These are phyloP conservation scores for Onygena corvina DNA, from an alignment of 2,329 filamentous ascomycete genomes.

Conservation along the genomic window DNA sequence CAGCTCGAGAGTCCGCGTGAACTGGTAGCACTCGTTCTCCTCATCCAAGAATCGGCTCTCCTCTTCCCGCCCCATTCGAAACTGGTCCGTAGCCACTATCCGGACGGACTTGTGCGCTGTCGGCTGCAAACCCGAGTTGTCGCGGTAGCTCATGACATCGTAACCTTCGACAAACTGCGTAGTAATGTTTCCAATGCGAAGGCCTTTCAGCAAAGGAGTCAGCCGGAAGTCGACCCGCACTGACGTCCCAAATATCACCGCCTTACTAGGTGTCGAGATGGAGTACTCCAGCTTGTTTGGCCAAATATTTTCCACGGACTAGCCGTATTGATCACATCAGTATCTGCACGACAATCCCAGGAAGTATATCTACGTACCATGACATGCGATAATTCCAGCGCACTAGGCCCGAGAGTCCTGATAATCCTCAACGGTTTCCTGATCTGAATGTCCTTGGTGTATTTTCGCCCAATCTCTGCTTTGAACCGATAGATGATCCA, in stretches of 20 bases:
- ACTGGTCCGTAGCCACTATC: conserved; percentile 55
- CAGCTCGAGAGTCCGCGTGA: conserved; percentile 50
- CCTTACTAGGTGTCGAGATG: conserved; percentile 84
- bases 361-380: conserved; percentile 47
- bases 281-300: conserved; percentile 95
- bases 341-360: neutral
- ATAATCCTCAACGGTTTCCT: conserved; percentile 69
- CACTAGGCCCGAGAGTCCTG: conserved; percentile 61
- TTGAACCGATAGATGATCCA: conserved; percentile 86
- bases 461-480: conserved; percentile 79
- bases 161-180: conserved; percentile 69
- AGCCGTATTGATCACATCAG: neutral
- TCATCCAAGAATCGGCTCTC: conserved; percentile 44
- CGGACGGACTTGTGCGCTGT: conserved; percentile 50
- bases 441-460: conserved; percentile 73
- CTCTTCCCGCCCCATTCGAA: conserved; percentile 55
- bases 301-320: conserved; percentile 87
- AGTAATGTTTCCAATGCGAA: conserved; percentile 71
- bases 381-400: conserved; percentile 67
- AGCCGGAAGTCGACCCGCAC: conserved; percentile 77
- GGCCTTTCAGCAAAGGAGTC: conserved; percentile 75
- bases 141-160: conserved; percentile 47
- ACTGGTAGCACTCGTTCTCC: conserved; percentile 49
- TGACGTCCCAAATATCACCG: conserved; percentile 81
- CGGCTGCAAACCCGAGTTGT: conserved; percentile 32